Evolutionary conservation across 2,329 filamentous ascomycete genomes (phyloP).

Genomic region (Colletotrichum cordylinicola): DNA sequence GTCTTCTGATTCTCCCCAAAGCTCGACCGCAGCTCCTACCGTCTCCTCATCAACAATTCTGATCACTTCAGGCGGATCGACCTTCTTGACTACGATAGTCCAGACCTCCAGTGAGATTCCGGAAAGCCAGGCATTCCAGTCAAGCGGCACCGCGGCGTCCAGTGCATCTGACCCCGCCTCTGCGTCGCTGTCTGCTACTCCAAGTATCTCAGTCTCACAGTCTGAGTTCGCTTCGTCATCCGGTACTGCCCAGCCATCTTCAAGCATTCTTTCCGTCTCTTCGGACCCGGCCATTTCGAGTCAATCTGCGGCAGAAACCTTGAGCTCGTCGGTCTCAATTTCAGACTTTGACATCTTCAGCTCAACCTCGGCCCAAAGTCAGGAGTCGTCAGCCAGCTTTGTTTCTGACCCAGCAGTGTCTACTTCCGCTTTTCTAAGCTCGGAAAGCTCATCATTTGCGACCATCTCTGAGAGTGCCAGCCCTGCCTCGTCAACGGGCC

Average conservation of each 20-base stretch:
- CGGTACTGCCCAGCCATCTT: not conserved
- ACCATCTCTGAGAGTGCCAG: not conserved
- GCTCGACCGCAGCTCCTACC: not conserved
- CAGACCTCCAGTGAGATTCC: not conserved
- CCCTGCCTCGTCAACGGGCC: not conserved
- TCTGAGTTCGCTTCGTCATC: not conserved
- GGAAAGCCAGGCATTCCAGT: not conserved
- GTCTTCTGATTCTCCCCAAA: not conserved
- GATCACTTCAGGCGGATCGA: not conserved
- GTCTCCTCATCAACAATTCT: not conserved
- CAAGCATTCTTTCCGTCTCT: not conserved
- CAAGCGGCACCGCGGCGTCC: not conserved
- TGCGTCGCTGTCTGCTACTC: not conserved
- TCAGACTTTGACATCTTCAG: not conserved
- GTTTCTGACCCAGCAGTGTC: not conserved
- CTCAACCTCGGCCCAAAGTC: not conserved
- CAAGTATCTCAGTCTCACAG: not conserved
- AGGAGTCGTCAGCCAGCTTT: not conserved
- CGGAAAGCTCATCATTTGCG: not conserved
- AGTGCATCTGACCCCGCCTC: not conserved
- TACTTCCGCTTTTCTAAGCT: not conserved
- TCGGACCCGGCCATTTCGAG: not conserved
- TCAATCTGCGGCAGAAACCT: not conserved
- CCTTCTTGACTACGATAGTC: not conserved
- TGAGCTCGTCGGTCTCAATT: not conserved